Evolutionary conservation across 202 grass and related monocot species (phyloP), one percentile per base, ranked within the genome.

Genomic region (Bolboschoenoplectus hybrid): DNA sequence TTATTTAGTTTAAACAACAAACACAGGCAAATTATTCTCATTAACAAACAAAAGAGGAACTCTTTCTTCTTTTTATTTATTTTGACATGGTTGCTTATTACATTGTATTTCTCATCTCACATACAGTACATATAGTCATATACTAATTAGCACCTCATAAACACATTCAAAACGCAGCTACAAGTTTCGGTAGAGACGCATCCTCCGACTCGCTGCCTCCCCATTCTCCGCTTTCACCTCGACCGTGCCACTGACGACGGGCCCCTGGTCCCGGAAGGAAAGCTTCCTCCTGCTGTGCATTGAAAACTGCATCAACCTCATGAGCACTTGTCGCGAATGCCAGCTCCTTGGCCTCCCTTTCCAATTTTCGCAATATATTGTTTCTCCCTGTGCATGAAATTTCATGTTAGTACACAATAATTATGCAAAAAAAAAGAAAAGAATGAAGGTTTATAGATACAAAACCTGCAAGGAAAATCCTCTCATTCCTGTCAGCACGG

Each of bases 281-380:
- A 0, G 63, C 78, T 14, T 67, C 32, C 8, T 90, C 92, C 5
- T 50, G 66, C 52, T 88, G 87, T 0, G 84, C 77, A 50, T 87
- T 2, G 55, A 97, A 81, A 67, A 94, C 84, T 71, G 89, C 81
- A 74, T 97, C 92, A 11, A 97, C 89, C 84, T 89, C 88, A 39
- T 16, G 78, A 4, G 67, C 74, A 12, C 58, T 84, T 26, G 47
- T 66, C 17, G 57, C 90, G 77, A 97, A 94, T 13, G 90, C 70
- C 81, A 97, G 84, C 86, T 91, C 92, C 90, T 94, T 97, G 12
- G 94, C 85, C 1, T 84, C 16, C 7, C 9, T 26, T 63, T 94
- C 94, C 78, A 97, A 58, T 77, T 97, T 88, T 14, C 2, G 82
- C 7, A 94, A 71, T 70, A 91, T 85, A 80, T 88, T 94, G 81